phyloP scores from a whole-genome alignment of 148 eudicot species.

The Camellia granthamiana region DNA sequence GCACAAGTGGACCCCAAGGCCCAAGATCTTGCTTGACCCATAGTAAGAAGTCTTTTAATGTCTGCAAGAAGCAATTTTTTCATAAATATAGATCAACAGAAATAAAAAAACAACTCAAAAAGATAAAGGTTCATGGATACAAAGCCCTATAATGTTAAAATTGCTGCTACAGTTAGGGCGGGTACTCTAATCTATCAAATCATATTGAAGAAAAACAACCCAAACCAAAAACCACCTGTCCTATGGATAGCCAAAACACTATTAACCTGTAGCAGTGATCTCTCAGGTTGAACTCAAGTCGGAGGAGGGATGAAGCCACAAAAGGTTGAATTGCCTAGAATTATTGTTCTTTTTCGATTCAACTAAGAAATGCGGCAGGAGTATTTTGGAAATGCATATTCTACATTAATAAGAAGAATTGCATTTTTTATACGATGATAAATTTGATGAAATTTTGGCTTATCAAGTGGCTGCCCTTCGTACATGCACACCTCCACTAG shows the following conservation, averaged over 20 bases:
- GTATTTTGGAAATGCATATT: too few relatives aligned
- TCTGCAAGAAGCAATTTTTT: constrained; percentile 36
- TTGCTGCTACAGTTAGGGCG: not conserved
- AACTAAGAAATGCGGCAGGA: too few relatives aligned
- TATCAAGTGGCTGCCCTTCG: too few relatives aligned
- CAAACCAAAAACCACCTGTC: not conserved
- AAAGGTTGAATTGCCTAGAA: too few relatives aligned
- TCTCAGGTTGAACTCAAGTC: too few relatives aligned
- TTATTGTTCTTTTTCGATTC: too few relatives aligned
- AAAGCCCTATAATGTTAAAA: not conserved
- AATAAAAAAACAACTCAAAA: constrained; percentile 4
- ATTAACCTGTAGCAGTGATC: too few relatives aligned
- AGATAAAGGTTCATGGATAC: not conserved
- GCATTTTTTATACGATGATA: too few relatives aligned
- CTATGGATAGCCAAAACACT: not conserved
- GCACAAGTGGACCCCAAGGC: constrained; percentile 86
- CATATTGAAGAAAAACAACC: not conserved
- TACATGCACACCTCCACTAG: too few relatives aligned
- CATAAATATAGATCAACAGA: constrained; percentile 2
- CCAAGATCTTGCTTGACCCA: constrained; percentile 92
- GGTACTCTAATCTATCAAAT: not conserved
- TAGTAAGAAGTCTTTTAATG: constrained; percentile 66
- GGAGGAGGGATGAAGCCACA: too few relatives aligned
- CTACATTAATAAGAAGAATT: too few relatives aligned
- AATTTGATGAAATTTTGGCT: too few relatives aligned